Conservation (phyloP, 495 filamentous ascomycete species). For the Lasiosphaeria miniovina region DNA sequence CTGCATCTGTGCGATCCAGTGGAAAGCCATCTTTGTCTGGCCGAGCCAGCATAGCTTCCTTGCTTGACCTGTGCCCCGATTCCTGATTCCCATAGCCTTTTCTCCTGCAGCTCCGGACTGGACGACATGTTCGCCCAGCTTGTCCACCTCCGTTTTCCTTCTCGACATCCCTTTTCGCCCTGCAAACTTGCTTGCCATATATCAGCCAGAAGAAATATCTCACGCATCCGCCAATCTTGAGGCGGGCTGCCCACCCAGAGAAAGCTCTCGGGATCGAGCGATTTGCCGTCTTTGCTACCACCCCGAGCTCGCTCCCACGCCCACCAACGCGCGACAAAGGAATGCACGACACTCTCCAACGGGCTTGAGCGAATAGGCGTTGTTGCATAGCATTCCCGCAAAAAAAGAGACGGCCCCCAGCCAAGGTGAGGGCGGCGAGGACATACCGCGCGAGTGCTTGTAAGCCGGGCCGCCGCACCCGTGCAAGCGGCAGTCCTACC, state of each 20-base stretch:
- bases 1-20: neutral
- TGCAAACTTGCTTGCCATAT: neutral
- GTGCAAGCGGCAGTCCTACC: no score
- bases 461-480: no score
- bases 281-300: slow-evolving; percentile 2
- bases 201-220: neutral
- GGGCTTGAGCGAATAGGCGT: slow-evolving; percentile 2
- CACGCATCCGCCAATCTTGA: no score
- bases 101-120: neutral
- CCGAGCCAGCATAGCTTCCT: neutral
- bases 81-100: neutral
- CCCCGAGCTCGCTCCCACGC: slow-evolving; percentile 1
- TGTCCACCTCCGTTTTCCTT: neutral
- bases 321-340: slow-evolving; percentile 7
- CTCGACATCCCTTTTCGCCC: neutral
- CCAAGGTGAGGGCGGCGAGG: no score
- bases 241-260: neutral
- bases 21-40: neutral
- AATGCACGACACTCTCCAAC: slow-evolving; percentile 11
- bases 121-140: neutral
- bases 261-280: neutral
- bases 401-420: neutral
- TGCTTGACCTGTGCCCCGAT: neutral
- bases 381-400: slow-evolving; percentile 21
- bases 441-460: no score